phyloP scores from a whole-genome alignment of 371 early-diverging fungal species.

The Mycotypha africana region DNA sequence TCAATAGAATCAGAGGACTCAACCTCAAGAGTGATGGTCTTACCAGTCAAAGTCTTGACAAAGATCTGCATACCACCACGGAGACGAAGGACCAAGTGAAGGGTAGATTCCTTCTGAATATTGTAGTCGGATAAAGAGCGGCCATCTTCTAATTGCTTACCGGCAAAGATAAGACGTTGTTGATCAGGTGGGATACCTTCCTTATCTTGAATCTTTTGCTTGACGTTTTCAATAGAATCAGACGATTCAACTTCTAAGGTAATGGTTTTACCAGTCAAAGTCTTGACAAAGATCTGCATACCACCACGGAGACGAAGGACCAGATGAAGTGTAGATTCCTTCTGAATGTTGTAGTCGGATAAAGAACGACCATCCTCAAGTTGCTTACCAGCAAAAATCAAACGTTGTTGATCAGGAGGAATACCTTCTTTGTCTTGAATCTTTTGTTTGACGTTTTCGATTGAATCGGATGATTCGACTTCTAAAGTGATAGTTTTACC shows the following conservation, averaged over 20 bases:
- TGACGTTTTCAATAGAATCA: constrained; percentile 96
- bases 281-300: constrained; percentile 82
- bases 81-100: constrained; percentile 95
- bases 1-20: constrained; percentile 93
- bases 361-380: constrained; percentile 92
- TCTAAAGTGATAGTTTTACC: constrained; percentile 98
- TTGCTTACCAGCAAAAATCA: constrained; percentile 99
- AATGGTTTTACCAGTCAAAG: constrained; percentile 79
- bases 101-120: constrained; percentile 92
- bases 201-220: constrained; percentile 98
- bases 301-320: constrained; percentile 96
- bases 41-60: constrained; percentile 79
- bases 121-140: constrained; percentile 78
- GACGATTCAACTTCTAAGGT: constrained; percentile 92
- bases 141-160: constrained; percentile 98
- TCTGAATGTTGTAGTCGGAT: constrained; percentile 79
- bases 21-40: constrained; percentile 90
- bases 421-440: constrained; percentile 95
- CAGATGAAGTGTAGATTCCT: constrained; percentile 95
- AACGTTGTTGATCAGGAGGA: constrained; percentile 97
- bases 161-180: constrained; percentile 99
- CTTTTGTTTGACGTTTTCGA: constrained; percentile 87
- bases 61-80: constrained; percentile 85
- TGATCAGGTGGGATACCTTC: constrained; percentile 98
- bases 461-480: constrained; percentile 95